These are phyloP conservation scores for Eustoma russellianum DNA, from an alignment of 257 asterid species.

Conservation along the genomic window DNA sequence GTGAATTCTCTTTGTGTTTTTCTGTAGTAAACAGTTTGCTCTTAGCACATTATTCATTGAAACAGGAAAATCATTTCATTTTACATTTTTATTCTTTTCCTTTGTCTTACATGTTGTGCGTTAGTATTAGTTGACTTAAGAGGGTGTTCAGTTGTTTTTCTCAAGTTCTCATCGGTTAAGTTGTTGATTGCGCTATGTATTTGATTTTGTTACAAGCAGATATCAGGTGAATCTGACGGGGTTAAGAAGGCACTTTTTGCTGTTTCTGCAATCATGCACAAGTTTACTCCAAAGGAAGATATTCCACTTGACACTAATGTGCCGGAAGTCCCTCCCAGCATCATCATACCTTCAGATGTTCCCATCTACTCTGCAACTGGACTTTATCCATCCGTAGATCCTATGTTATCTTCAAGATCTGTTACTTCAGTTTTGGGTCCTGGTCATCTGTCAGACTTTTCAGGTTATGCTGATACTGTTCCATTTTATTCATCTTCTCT, in stretches of 20 bases:
- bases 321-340: conserved; percentile 68
- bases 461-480: conserved; percentile 65
- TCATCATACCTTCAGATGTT: conserved; percentile 83
- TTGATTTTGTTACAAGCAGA: conserved; percentile 30
- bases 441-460: conserved; percentile 48
- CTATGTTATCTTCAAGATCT: conserved; percentile 40
- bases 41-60: not conserved
- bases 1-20: not conserved
- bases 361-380: conserved; percentile 75
- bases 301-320: conserved; percentile 72
- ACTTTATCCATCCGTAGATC: conserved; percentile 57
- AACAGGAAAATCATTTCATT: conserved; percentile 1
- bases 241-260: conserved; percentile 85
- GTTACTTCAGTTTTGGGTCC: conserved; percentile 60
- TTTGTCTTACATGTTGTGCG: not conserved
- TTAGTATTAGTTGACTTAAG: not conserved
- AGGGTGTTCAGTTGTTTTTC: not conserved
- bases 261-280: conserved; percentile 87
- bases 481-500: conserved; percentile 71
- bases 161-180: not conserved
- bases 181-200: not conserved
- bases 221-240: conserved; percentile 74
- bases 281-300: conserved; percentile 71
- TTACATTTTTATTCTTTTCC: not conserved
- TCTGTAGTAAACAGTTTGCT: not conserved